phyloP scores from a whole-genome alignment of 352 stramenopile species.

The Phytopythium mirpurense region DNA sequence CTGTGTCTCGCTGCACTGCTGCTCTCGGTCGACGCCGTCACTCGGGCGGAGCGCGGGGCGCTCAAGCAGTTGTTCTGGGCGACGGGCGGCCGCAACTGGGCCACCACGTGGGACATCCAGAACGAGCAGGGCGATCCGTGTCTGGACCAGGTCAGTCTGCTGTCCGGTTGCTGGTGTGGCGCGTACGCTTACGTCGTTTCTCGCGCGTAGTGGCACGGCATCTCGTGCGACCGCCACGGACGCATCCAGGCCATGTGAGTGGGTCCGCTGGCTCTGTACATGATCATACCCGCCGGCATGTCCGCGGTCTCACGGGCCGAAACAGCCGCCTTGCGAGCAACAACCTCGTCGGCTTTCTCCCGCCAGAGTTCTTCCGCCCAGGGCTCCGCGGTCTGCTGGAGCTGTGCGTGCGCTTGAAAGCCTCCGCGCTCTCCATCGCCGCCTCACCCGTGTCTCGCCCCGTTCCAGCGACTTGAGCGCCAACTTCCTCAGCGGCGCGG shows the following conservation, averaged over 20 bases:
- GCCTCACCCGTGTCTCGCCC: background rate
- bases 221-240: conserved; percentile 42
- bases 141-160: conserved; percentile 25
- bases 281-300: background rate
- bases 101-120: conserved; percentile 51
- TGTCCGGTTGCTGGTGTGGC: background rate
- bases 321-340: conserved; percentile 44
- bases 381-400: conserved; percentile 48
- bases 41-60: conserved; percentile 47
- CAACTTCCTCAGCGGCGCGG: conserved; percentile 51
- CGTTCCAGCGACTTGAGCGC: conserved; percentile 51
- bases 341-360: conserved; percentile 57
- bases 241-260: conserved; percentile 56
- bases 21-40: background rate
- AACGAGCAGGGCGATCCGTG: conserved; percentile 65
- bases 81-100: conserved; percentile 46
- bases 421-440: background rate
- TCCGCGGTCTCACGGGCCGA: background rate
- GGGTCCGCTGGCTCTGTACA: background rate
- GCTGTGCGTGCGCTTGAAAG: conserved; percentile 25
- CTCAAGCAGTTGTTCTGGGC: conserved; percentile 66
- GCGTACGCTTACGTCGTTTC: too few species aligned
- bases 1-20: background rate
- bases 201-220: conserved; percentile 47
- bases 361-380: conserved; percentile 40